These are phyloP conservation scores for Niebla homalea DNA, from an alignment of 495 filamentous ascomycete species.

Conservation along the genomic window DNA sequence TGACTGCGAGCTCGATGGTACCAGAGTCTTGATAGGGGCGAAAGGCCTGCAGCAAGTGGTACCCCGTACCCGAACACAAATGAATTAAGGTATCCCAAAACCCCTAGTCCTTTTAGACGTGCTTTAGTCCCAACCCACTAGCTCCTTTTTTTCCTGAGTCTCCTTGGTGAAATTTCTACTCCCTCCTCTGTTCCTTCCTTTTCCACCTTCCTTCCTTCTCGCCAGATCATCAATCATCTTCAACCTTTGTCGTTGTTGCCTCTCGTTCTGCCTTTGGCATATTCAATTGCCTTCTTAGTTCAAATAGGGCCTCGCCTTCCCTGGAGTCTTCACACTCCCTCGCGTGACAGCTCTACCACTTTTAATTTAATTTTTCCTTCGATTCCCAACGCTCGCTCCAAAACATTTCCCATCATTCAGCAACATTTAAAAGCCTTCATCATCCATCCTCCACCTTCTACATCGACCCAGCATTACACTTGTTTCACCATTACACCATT, in stretches of 20 bases:
- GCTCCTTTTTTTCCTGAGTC: neutral
- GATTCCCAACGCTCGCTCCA: slow-evolving; percentile 24
- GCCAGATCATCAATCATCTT: slow-evolving; percentile 20
- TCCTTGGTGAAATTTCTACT: neutral
- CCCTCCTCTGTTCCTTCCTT: slow-evolving; percentile 3
- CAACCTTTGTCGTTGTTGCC: slow-evolving; percentile 12
- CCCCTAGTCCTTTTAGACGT: too few species aligned
- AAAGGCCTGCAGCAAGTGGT: too few species aligned
- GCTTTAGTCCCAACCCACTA: too few species aligned
- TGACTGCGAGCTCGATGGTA: too few species aligned
- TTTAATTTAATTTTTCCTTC: slow-evolving; percentile 25
- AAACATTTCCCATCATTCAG: slow-evolving; percentile 9
- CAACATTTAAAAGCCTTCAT: slow-evolving; percentile 23
- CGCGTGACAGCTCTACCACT: slow-evolving; percentile 7
- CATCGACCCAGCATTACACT: slow-evolving; percentile 3
- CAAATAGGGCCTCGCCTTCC: slow-evolving; percentile 8
- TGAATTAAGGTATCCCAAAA: too few species aligned
- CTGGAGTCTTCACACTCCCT: slow-evolving; percentile 1
- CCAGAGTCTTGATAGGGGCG: too few species aligned
- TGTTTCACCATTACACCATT: slow-evolving; percentile 2
- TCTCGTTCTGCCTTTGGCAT: slow-evolving; percentile 8
- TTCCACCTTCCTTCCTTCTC: slow-evolving; percentile 27
- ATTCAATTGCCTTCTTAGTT: slow-evolving; percentile 7
- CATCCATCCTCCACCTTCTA: slow-evolving; percentile 13
- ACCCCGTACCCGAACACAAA: too few species aligned